Percentiles rank a stretch among this genome's conserved stretches.
phyloP scores from a whole-genome alignment of 2,329 filamentous ascomycete genomes.

The Fragosphaeria purpurea region DNA sequence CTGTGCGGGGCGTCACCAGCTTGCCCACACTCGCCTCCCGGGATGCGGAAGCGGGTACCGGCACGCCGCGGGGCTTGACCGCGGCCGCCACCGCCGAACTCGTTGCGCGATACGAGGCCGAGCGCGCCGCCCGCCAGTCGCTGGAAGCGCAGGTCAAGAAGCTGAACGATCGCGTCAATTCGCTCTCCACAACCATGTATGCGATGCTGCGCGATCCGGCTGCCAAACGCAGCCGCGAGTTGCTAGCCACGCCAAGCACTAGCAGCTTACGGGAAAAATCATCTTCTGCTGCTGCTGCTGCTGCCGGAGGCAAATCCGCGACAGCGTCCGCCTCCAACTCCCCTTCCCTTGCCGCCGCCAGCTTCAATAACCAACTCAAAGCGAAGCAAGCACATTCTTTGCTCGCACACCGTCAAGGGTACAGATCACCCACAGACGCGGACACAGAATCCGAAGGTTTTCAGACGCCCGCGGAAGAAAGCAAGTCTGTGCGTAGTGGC shows the following conservation, averaged over 20 bases:
- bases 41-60: constrained; percentile 12
- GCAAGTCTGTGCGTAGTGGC: constrained; percentile 8
- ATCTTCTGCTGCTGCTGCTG: not conserved
- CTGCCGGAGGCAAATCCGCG: not conserved
- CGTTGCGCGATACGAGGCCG: constrained; percentile 42
- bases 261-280: constrained; percentile 4
- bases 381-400: not conserved
- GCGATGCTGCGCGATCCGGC: constrained; percentile 25
- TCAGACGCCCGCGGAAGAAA: constrained; percentile 42
- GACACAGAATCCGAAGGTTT: constrained; percentile 37
- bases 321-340: too few relatives aligned
- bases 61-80: constrained; percentile 10
- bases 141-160: constrained; percentile 48
- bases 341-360: too few relatives aligned
- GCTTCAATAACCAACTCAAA: not conserved
- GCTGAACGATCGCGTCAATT: constrained; percentile 39
- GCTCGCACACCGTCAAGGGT: too few relatives aligned
- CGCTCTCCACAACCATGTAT: constrained; percentile 32
- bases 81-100: constrained; percentile 41
- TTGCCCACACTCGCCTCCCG: constrained; percentile 27
- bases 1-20: constrained; percentile 37
- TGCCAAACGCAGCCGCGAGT: constrained; percentile 23
- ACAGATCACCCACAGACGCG: constrained; percentile 5
- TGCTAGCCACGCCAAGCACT: constrained; percentile 9
- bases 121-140: constrained; percentile 44